A percentile compares a stretch with the other conserved stretches of the same genome.
Conservation (phyloP, 768 basidiomycete genomes). For the Coprinopsis sp. region DNA sequence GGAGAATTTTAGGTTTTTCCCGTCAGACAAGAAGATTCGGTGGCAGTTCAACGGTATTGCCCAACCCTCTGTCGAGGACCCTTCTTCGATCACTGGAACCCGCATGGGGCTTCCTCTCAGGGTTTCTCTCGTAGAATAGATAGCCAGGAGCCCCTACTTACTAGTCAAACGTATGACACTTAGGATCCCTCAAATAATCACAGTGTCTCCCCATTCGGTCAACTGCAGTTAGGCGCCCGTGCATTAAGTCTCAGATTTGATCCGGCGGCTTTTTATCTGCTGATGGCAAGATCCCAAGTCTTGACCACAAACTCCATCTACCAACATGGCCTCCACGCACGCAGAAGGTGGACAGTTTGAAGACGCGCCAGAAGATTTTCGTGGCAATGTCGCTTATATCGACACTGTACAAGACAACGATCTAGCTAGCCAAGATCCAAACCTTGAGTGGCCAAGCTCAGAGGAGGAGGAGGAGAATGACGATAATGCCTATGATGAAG, state of each 20-base stretch:
- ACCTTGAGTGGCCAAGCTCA: slow-evolving; percentile 22
- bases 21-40: slow-evolving; percentile 22
- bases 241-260: no score
- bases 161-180: no score
- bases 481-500: slow-evolving; percentile 20
- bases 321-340: slow-evolving; percentile 26
- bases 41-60: slow-evolving; percentile 27
- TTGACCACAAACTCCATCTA: not conserved
- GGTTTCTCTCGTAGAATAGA: no score
- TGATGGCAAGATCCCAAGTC: no score
- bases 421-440: slow-evolving; percentile 27
- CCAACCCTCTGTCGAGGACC: slow-evolving; percentile 16
- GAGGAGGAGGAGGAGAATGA: slow-evolving; percentile 39
- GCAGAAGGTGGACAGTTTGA: slow-evolving; percentile 57
- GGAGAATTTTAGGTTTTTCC: slow-evolving; percentile 23
- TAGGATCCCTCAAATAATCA: no score
- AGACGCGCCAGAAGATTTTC: slow-evolving; percentile 41
- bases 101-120: no score
- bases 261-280: no score
- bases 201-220: no score
- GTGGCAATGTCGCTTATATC: slow-evolving; percentile 30
- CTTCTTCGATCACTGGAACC: no score
- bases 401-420: slow-evolving; percentile 37
- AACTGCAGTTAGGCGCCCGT: no score
- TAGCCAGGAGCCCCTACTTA: no score